phyloP scores from a whole-genome alignment of 1,284 basidiomycete species.

The Porodaedalea pini region DNA sequence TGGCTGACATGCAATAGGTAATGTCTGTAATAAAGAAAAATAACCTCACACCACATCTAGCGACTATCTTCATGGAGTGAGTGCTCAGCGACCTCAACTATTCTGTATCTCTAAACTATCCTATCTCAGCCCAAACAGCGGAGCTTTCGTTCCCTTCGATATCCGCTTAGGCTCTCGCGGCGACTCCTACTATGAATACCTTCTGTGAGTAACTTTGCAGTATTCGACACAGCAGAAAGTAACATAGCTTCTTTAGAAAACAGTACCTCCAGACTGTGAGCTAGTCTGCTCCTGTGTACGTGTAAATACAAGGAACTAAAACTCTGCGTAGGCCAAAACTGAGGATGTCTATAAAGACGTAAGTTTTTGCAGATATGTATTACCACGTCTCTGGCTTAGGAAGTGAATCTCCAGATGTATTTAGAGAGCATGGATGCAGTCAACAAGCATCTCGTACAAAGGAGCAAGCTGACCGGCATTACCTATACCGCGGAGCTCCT shows the following conservation, averaged over 20 bases:
- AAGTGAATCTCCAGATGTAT: slow-evolving; percentile 63
- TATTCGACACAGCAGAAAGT: too few relatives aligned
- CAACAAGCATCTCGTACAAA: slow-evolving; percentile 70
- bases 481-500: slow-evolving; percentile 82
- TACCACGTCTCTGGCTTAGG: neutral
- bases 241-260: slow-evolving; percentile 47
- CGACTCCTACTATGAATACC: slow-evolving; percentile 94
- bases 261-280: slow-evolving; percentile 75
- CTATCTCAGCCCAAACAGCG: slow-evolving; percentile 52
- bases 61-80: slow-evolving; percentile 83
- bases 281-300: neutral
- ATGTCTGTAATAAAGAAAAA: slow-evolving; percentile 68
- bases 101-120: slow-evolving; percentile 3
- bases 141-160: slow-evolving; percentile 69
- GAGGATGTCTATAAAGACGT: slow-evolving; percentile 80
- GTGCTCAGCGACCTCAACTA: slow-evolving; percentile 25
- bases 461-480: slow-evolving; percentile 54
- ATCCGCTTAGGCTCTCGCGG: slow-evolving; percentile 90
- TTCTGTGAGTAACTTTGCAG: slow-evolving; percentile 52
- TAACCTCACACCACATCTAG: slow-evolving; percentile 68
- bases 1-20: slow-evolving; percentile 42
- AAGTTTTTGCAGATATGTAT: slow-evolving; percentile 24
- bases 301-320: slow-evolving; percentile 4
- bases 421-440: slow-evolving; percentile 80
- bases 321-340: slow-evolving; percentile 53